phyloP scores from a whole-genome alignment of 2,329 filamentous ascomycete genomes.

The Catunica adiposa region DNA sequence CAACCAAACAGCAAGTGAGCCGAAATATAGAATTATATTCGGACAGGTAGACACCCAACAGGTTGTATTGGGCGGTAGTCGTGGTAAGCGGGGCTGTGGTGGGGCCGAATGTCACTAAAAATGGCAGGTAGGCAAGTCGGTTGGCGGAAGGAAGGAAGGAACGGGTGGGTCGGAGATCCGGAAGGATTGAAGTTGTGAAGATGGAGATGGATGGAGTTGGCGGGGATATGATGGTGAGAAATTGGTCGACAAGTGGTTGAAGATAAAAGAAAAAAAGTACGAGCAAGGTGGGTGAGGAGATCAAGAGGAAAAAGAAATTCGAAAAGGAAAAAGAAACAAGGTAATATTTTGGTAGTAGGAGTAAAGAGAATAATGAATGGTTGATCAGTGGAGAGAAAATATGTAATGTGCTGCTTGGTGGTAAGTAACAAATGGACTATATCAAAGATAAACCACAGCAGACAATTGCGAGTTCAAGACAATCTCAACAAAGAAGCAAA shows the following conservation, averaged over 20 bases:
- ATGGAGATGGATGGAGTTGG: background rate
- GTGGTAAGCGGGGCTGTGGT: background rate
- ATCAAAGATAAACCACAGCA: no score
- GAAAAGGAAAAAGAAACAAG: background rate
- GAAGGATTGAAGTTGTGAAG: no score
- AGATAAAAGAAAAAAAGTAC: background rate
- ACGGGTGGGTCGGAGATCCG: background rate
- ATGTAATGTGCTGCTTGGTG: no score
- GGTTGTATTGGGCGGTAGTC: no score
- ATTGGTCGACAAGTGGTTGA: background rate
- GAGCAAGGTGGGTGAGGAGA: background rate
- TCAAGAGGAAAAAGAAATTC: background rate
- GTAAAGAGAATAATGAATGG: no score
- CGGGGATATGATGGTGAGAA: background rate
- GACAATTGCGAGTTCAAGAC: no score
- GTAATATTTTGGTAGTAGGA: background rate
- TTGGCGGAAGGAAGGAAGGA: background rate
- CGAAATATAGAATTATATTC: no score
- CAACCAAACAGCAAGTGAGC: no score
- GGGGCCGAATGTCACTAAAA: background rate
- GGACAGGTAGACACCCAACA: no score
- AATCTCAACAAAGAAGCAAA: no score
- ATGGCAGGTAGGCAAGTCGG: background rate
- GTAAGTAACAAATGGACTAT: no score
- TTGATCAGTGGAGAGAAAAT: no score